Evolutionary conservation across 2,329 filamentous ascomycete species (phyloP), one percentile per base, ranked within the genome.

Genomic region (Furcasterigmium sp.): DNA sequence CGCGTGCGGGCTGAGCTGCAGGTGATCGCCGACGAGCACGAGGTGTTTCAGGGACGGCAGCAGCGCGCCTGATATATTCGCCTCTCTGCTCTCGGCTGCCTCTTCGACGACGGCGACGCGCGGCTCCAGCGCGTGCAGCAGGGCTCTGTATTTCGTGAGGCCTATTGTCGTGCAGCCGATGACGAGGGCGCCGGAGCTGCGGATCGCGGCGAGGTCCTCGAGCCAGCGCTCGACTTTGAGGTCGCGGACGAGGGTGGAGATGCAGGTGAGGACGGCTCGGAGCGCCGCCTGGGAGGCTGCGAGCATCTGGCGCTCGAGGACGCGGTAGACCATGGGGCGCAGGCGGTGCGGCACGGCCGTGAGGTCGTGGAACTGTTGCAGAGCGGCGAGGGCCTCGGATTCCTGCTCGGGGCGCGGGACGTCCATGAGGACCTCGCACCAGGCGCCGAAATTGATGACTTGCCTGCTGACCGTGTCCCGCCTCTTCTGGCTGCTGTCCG

Each of bases 161-260:
- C 88, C 87, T 0, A 89, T 94, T 0, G 85, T 90, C 0, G 89
- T 95, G 40, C 77, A 76, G 26, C 76, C 75, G 4, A 91, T 64
- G 19, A 87, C 70, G 18, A 75, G 63, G 14, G 75, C 60, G 0
- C 52, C 38, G 14, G 62, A 56, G 2, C 50, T 44, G 3, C 52
- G 53, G n/a, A 77, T 56, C 6, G 69, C 55, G 5, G 54, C 53
- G 8, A 73, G 63, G 46, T 88, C 78, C 28, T 70, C 68, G 45
- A 82, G 73, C 71, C 76, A 84, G 20, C 69, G 73, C 14, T 73
- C 74, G 17, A 76, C 71, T 40, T 76, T 80, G 8, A 80, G 61
- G 13, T 79, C 67, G 10, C 65, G 64, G 23, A 76, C 75, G 4
- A 69, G 63, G 1, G 64, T 55, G 10, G 70, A 59, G 51, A 83